Percentiles rank a stretch among this genome's conserved stretches.
Evolutionary conservation across 805 yeast species (phyloP).

Genomic region (Saccharomycopsis oosterbeekiorum): DNA sequence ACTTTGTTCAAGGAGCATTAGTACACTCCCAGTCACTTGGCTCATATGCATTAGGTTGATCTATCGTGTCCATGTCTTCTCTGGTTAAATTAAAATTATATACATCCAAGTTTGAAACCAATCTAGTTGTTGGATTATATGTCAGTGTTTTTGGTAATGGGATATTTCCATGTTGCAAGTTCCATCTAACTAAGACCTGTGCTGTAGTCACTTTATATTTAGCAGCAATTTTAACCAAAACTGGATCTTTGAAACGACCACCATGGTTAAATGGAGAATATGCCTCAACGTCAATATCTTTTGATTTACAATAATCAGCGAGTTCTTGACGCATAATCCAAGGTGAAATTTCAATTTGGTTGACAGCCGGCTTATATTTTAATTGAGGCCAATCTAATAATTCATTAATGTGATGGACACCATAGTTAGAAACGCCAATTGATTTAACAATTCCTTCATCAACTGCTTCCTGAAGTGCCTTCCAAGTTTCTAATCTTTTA

Average conservation of each 20-base stretch:
- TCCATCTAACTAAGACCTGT: constrained; percentile 66
- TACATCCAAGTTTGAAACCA: constrained; percentile 46
- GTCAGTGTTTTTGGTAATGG: constrained; percentile 62
- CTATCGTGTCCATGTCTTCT: constrained; percentile 32
- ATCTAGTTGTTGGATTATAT: constrained; percentile 29
- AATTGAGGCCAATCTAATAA: constrained; percentile 46
- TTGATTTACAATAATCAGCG: constrained; percentile 45
- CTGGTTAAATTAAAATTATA: constrained; percentile 37
- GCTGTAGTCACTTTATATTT: constrained; percentile 43
- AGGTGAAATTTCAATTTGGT: constrained; percentile 79
- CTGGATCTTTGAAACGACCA: constrained; percentile 43
- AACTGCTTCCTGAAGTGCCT: constrained; percentile 66
- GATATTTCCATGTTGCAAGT: constrained; percentile 58
- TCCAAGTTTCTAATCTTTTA: constrained; percentile 52
- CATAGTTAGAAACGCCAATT: constrained; percentile 75
- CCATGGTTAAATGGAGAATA: constrained; percentile 75
- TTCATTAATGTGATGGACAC: constrained; percentile 48
- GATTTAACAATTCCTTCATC: constrained; percentile 47
- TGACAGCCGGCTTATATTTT: constrained; percentile 54
- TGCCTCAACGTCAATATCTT: constrained; percentile 58
- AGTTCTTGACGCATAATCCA: constrained; percentile 65
- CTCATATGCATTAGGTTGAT: constrained; percentile 49
- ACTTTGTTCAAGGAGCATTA: constrained; percentile 37
- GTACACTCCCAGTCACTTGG: constrained; percentile 76
- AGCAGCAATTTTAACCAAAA: constrained; percentile 38